A percentile compares a stretch with the other conserved stretches of the same genome.
Conservation (phyloP, 768 basidiomycete genomes). For the Floccularia luteovirens region DNA sequence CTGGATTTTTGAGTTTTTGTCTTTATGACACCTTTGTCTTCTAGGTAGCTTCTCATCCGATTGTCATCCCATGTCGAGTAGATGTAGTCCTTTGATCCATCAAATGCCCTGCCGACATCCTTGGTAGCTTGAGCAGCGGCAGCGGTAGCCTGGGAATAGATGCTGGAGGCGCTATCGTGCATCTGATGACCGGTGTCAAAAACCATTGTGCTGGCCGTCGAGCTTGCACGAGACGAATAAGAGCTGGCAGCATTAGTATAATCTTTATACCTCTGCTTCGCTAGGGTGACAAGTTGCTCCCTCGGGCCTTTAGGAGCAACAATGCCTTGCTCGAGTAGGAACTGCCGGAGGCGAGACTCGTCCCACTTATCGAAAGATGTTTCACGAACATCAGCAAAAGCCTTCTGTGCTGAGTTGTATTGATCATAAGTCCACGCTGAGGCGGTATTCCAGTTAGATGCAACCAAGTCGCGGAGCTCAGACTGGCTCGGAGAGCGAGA, state of each 20-base stretch:
- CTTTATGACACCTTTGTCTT: slow-evolving; percentile 66
- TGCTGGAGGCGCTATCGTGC: slow-evolving; percentile 29
- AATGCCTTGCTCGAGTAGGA: slow-evolving; percentile 81
- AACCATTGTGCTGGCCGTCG: slow-evolving; percentile 40
- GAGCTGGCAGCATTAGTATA: slow-evolving; percentile 56
- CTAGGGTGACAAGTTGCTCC: slow-evolving; percentile 75
- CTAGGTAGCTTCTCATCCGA: slow-evolving; percentile 62
- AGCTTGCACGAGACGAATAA: slow-evolving; percentile 41
- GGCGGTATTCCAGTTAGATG: slow-evolving; percentile 51
- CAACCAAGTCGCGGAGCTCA: slow-evolving; percentile 39
- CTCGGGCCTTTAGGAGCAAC: slow-evolving; percentile 72
- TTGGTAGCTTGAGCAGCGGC: slow-evolving; percentile 42
- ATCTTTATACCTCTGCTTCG: slow-evolving; percentile 59
- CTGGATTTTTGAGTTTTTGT: slow-evolving; percentile 51
- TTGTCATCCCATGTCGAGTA: slow-evolving; percentile 89
- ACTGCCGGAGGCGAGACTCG: slow-evolving; percentile 74
- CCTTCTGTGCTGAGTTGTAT: slow-evolving; percentile 53
- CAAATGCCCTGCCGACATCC: slow-evolving; percentile 41
- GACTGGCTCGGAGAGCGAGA: slow-evolving; percentile 31
- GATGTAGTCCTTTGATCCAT: slow-evolving; percentile 78
- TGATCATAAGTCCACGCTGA: slow-evolving; percentile 57
- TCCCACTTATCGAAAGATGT: slow-evolving; percentile 75
- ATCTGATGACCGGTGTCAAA: slow-evolving; percentile 35
- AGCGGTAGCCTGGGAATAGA: slow-evolving; percentile 14
- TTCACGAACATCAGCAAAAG: slow-evolving; percentile 52